These are phyloP conservation scores for Lactarius evosmus DNA, from an alignment of 768 basidiomycete genomes.

Conservation along the genomic window DNA sequence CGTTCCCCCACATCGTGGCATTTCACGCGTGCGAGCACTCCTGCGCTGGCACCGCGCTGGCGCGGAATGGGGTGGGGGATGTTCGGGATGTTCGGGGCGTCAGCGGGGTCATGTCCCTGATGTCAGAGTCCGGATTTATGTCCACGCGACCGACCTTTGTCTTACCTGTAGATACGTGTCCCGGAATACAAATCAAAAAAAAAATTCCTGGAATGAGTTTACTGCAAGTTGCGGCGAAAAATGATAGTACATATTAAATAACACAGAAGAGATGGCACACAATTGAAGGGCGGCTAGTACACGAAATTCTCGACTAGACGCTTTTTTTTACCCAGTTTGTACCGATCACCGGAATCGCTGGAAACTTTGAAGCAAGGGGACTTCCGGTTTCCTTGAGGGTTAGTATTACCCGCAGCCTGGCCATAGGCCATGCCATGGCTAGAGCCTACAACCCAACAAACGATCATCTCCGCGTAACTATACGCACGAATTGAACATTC, in stretches of 20 bases:
- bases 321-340: neutral
- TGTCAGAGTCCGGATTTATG: too few relatives aligned
- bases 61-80: too few relatives aligned
- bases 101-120: neutral
- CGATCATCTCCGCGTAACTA: neutral
- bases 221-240: neutral
- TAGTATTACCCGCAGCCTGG: neutral
- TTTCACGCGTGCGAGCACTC: neutral
- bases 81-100: neutral
- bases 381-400: neutral
- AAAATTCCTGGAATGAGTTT: too few relatives aligned
- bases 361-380: neutral
- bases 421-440: neutral
- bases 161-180: too few relatives aligned
- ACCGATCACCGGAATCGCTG: neutral
- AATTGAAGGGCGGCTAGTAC: neutral
- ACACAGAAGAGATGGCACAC: neutral
- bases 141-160: too few relatives aligned
- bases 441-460: neutral
- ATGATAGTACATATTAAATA: neutral
- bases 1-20: neutral
- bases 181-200: too few relatives aligned
- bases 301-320: neutral
- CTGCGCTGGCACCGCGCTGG: neutral
- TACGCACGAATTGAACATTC: neutral